These are phyloP conservation scores for sorghum (Sorghum bicolor) DNA, from an alignment of 176 grass and related monocot genomes.

Conservation along the genomic window DNA sequence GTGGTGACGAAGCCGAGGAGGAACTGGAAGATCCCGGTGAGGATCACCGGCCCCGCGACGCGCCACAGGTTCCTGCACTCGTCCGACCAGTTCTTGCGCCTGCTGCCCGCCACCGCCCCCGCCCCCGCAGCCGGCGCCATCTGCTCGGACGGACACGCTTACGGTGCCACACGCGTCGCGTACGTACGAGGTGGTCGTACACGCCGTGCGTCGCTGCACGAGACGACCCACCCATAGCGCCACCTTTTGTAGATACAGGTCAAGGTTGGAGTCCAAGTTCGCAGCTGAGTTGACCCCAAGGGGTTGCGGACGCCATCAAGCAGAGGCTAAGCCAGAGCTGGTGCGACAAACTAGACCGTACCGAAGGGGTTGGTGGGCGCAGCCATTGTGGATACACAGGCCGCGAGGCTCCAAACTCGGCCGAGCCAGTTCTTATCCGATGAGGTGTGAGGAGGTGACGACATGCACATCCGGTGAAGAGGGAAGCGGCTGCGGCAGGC, in stretches of 20 bases:
- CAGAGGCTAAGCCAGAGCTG: neutral
- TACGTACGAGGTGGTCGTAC: neutral
- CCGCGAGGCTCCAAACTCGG: neutral
- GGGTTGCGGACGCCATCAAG: neutral
- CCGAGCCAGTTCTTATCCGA: neutral
- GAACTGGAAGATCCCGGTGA: slow-evolving; percentile 57
- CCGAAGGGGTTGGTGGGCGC: neutral
- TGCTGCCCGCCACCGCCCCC: neutral
- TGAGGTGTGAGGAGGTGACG: neutral
- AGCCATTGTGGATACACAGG: slow-evolving; percentile 16
- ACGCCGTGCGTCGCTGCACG: neutral
- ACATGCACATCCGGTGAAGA: neutral
- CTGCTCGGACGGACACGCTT: neutral
- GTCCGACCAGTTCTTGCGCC: slow-evolving; percentile 26
- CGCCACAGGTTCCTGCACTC: slow-evolving; percentile 59
- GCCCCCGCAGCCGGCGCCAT: slow-evolving; percentile 23
- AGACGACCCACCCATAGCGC: neutral
- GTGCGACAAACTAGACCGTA: neutral
- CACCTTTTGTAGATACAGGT: slow-evolving; percentile 20
- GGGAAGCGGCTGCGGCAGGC: neutral
- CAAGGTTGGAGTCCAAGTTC: slow-evolving; percentile 28
- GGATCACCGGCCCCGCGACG: slow-evolving; percentile 53
- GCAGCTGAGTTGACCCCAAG: neutral
- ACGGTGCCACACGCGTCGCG: neutral
- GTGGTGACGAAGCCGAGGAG: slow-evolving; percentile 51